Evolutionary conservation across 305 asterid species (phyloP).

Genomic region (Salvia sclarea): DNA sequence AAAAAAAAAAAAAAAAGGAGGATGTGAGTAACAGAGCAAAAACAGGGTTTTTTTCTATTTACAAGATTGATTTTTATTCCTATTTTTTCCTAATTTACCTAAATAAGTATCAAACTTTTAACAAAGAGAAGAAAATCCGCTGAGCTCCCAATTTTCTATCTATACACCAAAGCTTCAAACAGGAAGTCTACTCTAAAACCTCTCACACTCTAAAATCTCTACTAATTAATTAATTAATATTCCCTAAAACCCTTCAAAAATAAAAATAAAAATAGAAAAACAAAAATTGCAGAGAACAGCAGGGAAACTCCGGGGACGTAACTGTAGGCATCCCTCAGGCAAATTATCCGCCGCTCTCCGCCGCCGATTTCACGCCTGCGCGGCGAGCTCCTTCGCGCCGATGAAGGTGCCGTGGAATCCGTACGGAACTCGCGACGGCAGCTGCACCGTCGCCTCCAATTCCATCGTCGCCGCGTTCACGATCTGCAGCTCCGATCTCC

Average conservation of each 20-base stretch:
- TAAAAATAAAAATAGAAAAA: too few species aligned
- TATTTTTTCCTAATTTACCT: not conserved
- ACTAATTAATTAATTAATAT: too few species aligned
- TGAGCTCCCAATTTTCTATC: constrained; percentile 67
- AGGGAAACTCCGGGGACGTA: constrained; percentile 50
- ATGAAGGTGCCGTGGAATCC: constrained; percentile 60
- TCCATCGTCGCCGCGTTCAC: constrained; percentile 44
- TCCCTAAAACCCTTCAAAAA: not conserved
- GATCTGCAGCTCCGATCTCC: constrained; percentile 49
- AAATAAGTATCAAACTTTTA: constrained; percentile 28
- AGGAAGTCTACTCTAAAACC: constrained; percentile 45
- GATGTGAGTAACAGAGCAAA: constrained; percentile 26
- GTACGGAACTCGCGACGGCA: constrained; percentile 54
- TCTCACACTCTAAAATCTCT: constrained; percentile 42
- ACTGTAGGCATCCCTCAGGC: constrained; percentile 45
- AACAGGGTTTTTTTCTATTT: constrained; percentile 22
- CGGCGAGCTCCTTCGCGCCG: constrained; percentile 33
- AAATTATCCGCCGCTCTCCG: constrained; percentile 41
- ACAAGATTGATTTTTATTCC: not conserved
- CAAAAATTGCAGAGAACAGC: not conserved
- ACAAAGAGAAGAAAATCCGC: constrained; percentile 57
- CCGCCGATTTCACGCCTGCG: constrained; percentile 40
- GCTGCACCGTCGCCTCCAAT: constrained; percentile 39
- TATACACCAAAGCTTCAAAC: constrained; percentile 78
- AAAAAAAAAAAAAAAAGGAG: not conserved